phyloP scores from a whole-genome alignment of 164 flowering plant species.

The Umbellularia californica region DNA sequence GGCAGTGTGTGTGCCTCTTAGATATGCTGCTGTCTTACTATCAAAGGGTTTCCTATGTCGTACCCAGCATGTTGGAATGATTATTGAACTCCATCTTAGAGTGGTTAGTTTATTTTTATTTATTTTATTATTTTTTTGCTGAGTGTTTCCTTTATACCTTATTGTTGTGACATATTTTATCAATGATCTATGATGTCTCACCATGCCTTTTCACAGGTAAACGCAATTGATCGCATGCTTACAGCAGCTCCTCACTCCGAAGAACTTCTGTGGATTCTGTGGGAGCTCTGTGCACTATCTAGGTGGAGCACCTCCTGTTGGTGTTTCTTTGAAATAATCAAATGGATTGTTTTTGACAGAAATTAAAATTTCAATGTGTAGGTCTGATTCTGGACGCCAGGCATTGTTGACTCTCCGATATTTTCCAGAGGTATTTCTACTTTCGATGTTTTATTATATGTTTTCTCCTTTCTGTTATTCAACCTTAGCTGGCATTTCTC shows the following conservation, averaged over 20 bases:
- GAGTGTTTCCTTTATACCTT: neutral
- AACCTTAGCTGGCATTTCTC: too few relatives aligned
- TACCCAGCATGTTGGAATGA: conserved; percentile 60
- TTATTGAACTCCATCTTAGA: conserved; percentile 68
- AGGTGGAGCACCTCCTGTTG: conserved; percentile 42
- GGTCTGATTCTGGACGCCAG: conserved; percentile 93
- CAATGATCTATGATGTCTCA: neutral
- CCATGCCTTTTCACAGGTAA: conserved; percentile 44
- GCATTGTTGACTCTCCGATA: conserved; percentile 72
- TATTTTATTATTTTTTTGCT: neutral
- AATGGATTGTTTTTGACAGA: conserved; percentile 4
- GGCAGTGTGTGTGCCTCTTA: conserved; percentile 72
- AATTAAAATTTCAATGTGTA: conserved; percentile 27
- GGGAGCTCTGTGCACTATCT: conserved; percentile 90
- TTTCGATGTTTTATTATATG: neutral
- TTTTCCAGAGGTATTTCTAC: conserved; percentile 75
- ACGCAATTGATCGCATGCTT: conserved; percentile 69
- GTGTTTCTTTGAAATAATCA: neutral
- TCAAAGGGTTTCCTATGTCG: conserved; percentile 81
- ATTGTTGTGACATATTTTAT: neutral
- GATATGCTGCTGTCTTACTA: conserved; percentile 64
- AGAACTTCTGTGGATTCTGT: conserved; percentile 78
- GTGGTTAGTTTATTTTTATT: conserved; percentile 52
- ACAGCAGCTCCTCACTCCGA: conserved; percentile 61
- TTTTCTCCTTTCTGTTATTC: neutral